These are phyloP conservation scores for Mucor lusitanicus DNA, from an alignment of 371 early-diverging fungal species.

Conservation along the genomic window DNA sequence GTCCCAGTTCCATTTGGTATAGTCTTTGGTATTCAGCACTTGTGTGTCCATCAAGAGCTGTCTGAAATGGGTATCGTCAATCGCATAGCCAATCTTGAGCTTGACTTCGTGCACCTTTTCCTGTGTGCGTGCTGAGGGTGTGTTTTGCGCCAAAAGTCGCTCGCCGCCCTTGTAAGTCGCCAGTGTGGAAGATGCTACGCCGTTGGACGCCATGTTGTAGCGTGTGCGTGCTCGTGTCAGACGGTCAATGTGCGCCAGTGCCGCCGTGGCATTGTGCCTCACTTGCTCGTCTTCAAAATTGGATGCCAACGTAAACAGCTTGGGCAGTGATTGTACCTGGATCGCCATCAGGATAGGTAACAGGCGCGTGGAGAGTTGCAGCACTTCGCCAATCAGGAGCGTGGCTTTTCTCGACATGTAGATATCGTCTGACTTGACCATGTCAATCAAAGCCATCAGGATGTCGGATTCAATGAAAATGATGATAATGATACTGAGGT, in stretches of 20 bases:
- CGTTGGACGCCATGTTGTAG: slow-evolving; percentile 15
- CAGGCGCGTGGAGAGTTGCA: slow-evolving; percentile 71
- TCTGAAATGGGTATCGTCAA: slow-evolving; percentile 77
- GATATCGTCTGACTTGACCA: slow-evolving; percentile 56
- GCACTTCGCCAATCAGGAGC: slow-evolving; percentile 73
- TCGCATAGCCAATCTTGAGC: slow-evolving; percentile 66
- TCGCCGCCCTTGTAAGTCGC: slow-evolving; percentile 20
- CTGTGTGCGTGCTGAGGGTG: slow-evolving; percentile 33
- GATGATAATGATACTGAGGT: slow-evolving; percentile 69
- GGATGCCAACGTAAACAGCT: slow-evolving; percentile 76
- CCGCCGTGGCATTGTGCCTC: slow-evolving; percentile 76
- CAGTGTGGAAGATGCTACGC: slow-evolving; percentile 2
- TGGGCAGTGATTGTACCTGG: slow-evolving; percentile 71
- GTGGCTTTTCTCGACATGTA: slow-evolving; percentile 66
- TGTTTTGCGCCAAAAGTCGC: slow-evolving; percentile 8
- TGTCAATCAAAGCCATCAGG: slow-evolving; percentile 63
- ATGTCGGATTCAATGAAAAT: slow-evolving; percentile 83
- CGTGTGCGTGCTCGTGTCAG: slow-evolving; percentile 48
- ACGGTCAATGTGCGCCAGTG: slow-evolving; percentile 76
- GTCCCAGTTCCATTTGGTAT: slow-evolving; percentile 86
- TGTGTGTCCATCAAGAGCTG: slow-evolving; percentile 71
- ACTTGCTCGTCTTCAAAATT: slow-evolving; percentile 75
- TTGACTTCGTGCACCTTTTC: slow-evolving; percentile 71
- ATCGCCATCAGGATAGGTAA: slow-evolving; percentile 64
- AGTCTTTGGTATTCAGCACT: slow-evolving; percentile 75